phyloP scores from a whole-genome alignment of 805 yeast species.

The Wickerhamiella vanderwaltii region DNA sequence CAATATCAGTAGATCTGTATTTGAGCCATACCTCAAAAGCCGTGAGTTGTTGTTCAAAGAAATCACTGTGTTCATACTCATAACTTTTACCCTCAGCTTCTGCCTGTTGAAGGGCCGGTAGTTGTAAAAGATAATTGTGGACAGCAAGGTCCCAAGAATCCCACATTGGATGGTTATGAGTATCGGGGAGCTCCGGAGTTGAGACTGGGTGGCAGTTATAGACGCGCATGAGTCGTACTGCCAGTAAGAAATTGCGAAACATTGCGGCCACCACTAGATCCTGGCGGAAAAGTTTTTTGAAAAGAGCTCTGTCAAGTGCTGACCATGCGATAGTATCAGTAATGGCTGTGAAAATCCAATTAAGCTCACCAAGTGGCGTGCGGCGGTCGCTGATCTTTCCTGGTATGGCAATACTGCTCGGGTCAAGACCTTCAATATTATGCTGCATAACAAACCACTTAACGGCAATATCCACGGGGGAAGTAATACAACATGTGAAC shows the following conservation, averaged over 20 bases:
- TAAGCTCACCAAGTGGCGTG: constrained; percentile 89
- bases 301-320: constrained; percentile 70
- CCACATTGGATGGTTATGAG: constrained; percentile 85
- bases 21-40: constrained; percentile 95
- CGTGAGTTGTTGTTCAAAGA: constrained; percentile 89
- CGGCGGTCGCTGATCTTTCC: constrained; percentile 86
- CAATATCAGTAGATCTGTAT: constrained; percentile 63
- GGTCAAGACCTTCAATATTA: constrained; percentile 40
- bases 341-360: constrained; percentile 96
- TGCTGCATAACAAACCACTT: constrained; percentile 77
- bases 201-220: constrained; percentile 90
- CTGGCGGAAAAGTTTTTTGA: constrained; percentile 83
- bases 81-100: constrained; percentile 27
- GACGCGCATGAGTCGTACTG: constrained; percentile 87
- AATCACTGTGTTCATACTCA: constrained; percentile 78
- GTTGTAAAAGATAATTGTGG: constrained; percentile 70
- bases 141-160: constrained; percentile 96
- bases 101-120: constrained; percentile 28
- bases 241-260: constrained; percentile 82
- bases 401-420: constrained; percentile 47
- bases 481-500: constrained; percentile 87
- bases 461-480: constrained; percentile 89
- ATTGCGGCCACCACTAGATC: constrained; percentile 94
- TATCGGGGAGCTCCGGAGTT: constrained; percentile 83
- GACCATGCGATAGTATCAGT: constrained; percentile 99